Base-by-base conservation (phyloP, 208 protist species). In the Trypanosoma lewisi region DNA sequence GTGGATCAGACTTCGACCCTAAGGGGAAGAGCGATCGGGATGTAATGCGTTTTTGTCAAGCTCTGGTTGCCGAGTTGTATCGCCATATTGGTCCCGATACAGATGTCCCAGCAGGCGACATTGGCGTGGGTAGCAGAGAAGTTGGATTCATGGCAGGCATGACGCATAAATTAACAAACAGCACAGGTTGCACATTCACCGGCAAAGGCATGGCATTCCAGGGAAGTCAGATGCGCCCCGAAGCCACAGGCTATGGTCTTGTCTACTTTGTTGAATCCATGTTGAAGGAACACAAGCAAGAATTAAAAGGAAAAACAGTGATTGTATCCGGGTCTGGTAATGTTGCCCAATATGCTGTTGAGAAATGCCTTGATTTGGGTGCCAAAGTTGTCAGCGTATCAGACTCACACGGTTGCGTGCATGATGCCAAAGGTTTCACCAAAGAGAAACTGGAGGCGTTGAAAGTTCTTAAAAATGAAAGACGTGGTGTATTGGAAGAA, bases 21-120 rank as follows among this genome's bases (percentile, higher is more conserved):
- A 91, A 96, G 70, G 94, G 96, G 48, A 96, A 96, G 77, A 91
- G 80, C 48, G 91, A 97, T 56, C 37, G 30, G 25, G 96, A 98
- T 75, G 77, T 98, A 45, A 97, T 96, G 92, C 81, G 83, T 57
- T 98, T 98, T 77, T 98, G 93, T 81, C 91, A 97, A 77, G 69
- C 81, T 8, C 93, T 98, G 57, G 90, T 97, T 59, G 57, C 74
- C 25, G 94, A 97, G 67, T 78, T 98, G 19, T 78, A 70, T 49
- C 73, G 81, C 41, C 80, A 98, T 76, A 93, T 98, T 65, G 94
- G 96, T 27, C 63, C 87, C 21, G 64, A 97, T 66, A 93, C 75
- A n/a, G 96, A 98, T 64, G 85, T 98, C 37, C 96, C 96, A 37
- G 96, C 96, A 4, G 96, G 96, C 31, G 96, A 98, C 70, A 98